Evolutionary conservation across 208 protist species (phyloP), one percentile per base, ranked within the genome.

Genomic region (Trichomonas tenax): DNA sequence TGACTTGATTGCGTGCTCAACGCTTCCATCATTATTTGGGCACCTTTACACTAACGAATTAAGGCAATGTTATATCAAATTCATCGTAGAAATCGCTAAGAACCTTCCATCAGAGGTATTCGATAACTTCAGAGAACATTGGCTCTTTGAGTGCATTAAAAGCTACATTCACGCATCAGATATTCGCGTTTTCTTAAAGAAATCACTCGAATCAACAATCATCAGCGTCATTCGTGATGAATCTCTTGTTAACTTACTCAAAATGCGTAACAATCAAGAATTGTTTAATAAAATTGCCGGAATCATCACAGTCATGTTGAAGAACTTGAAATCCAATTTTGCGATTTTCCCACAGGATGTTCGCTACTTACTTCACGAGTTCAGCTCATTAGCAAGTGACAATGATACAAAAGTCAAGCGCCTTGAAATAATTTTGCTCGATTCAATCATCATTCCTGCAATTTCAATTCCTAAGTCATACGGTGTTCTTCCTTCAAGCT

Each of bases 91-190:
- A 23, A 36, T 90, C 48, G 82, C 23, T 0, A 36, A 90, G 3
- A 45, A 90, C n/a, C 34, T 90, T 48, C 82, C 36, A n/a, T 14
- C 10, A 11, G 8, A 23, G 3, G 41, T 11, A 10, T 36, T 11
- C 8, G 15, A 36, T 8, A 48, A 17, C n/a, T 90, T 90, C 41
- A 26, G 82, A 38, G 41, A 48, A 2, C 82, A 90, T 31, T 90
- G 82, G 82, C 82, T 90, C n/a, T 90, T 90, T 90, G 82, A 90
- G 21, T 48, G 82, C 23, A 90, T 90, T 90, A 90, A 90, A n/a
- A 14, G 26, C 17, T 90, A 48, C 48, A 36, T 90, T 48, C 11
- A 38, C 9, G 21, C 40, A 48, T 90, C 82, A 21, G 40, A 21
- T 9, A 36, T 90, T n/a, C 34, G 10, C 10, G 17, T 44, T 34